Evolutionary conservation across 176 grass and related monocot species (phyloP).

Genomic region (Carex cristatella): DNA sequence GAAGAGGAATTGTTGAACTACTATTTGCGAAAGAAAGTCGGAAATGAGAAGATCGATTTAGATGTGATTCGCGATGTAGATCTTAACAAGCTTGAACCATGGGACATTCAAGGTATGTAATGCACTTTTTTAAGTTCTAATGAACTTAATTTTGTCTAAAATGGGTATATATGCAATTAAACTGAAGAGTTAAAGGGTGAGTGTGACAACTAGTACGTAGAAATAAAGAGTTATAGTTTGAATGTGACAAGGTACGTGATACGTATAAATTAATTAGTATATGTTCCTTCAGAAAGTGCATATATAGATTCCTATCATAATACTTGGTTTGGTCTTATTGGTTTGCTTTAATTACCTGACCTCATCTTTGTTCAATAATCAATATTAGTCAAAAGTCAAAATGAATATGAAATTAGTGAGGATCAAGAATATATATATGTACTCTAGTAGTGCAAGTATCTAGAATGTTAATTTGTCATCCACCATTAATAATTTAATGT

Average conservation of each 20-base stretch:
- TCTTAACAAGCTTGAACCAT: constrained; percentile 99
- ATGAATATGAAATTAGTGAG: neutral
- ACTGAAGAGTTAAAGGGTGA: neutral
- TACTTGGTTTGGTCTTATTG: neutral
- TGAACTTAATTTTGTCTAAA: neutral
- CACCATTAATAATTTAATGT: neutral
- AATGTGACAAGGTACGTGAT: constrained; percentile 10
- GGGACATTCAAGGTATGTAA: constrained; percentile 87
- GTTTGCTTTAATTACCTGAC: neutral
- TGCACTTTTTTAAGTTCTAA: constrained; percentile 6
- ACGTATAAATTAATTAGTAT: constrained; percentile 1
- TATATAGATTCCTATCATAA: neutral
- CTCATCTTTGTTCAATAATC: neutral
- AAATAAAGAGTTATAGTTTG: neutral
- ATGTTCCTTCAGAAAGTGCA: neutral
- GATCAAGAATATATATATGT: neutral
- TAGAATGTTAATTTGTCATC: neutral
- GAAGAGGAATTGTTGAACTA: constrained; percentile 97
- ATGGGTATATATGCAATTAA: neutral
- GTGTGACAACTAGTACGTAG: neutral
- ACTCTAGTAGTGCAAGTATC: neutral
- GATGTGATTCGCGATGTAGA: constrained; percentile 96
- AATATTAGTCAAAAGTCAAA: neutral
- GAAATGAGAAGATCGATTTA: constrained; percentile 83
- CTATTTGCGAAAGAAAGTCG: constrained; percentile 90